Evolutionary conservation across 495 filamentous ascomycete genomes (phyloP).

Genomic region (Neurospora hispaniola): DNA sequence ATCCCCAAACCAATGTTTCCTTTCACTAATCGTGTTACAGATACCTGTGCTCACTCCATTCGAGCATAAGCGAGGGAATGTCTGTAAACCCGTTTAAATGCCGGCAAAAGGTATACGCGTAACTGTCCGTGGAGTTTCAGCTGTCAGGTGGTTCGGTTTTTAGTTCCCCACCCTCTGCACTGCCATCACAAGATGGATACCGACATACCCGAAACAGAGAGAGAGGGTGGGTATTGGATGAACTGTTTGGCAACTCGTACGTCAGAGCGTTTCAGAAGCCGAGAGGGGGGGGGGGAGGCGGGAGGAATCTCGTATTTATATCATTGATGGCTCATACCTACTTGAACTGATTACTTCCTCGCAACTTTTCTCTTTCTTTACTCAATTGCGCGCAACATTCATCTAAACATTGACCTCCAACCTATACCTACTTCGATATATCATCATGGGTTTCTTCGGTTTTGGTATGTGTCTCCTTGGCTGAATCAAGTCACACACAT

Average conservation of each 20-base stretch:
- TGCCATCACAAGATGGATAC: too few relatives aligned
- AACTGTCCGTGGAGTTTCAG: background rate
- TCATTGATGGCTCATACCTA: background rate
- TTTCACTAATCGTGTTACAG: background rate
- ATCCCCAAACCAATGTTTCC: background rate
- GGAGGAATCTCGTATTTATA: background rate
- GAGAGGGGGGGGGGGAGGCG: background rate
- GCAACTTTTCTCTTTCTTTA: background rate
- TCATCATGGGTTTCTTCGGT: constrained; percentile 27
- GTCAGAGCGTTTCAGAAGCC: background rate
- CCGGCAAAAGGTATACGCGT: background rate
- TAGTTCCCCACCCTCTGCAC: background rate
- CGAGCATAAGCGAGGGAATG: background rate
- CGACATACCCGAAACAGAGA: background rate
- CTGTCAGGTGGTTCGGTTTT: too few relatives aligned
- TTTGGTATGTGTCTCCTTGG: constrained; percentile 21
- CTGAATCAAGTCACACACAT: background rate
- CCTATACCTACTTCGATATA: background rate
- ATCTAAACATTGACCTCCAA: constrained; percentile 2
- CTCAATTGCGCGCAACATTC: background rate
- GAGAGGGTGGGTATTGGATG: background rate
- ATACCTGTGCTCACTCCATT: background rate
- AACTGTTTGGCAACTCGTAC: background rate
- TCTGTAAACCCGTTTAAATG: background rate
- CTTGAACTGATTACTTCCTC: background rate